Evolutionary conservation across 108 stramenopile species (phyloP), one percentile per base, ranked within the genome.

Genomic region (Skeletonema marinoi): DNA sequence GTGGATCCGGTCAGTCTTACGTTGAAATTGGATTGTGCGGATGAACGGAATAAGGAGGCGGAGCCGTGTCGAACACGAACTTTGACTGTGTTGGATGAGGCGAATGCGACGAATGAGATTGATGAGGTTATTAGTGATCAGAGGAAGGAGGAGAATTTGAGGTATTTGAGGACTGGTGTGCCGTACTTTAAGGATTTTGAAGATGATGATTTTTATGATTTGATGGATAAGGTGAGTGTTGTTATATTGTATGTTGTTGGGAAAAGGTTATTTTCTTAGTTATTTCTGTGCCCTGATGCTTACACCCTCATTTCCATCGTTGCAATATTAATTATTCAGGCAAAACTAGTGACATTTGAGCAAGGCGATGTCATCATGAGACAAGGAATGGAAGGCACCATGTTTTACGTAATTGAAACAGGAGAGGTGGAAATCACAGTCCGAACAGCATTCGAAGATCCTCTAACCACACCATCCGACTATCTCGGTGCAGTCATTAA

Each of bases 391-490:
- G 72, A 71, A 5, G 96, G 96, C 1, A 62, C 73, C 31, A 84
- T 86, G 65, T 97, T 97, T 66, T 97, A 97, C 66, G 86, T 95
- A 7, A 92, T 97, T 30, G 84, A 87, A 48, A 79, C 75, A 19
- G 96, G 96, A 31, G 86, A 90, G 68, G 94, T 97, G 7, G 91
- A 93, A 77, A 91, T 95, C 50, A 85, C 87, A 80, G 91, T 91
- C 66, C 75, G 84, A 41, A 87, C 88, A 2, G 89, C 89, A 48
- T 90, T 87, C 65, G 91, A 90, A 71, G 95, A 96, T 88, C 94
- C 94, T 10, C 79, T 93, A 19, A 89, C 89, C 0, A 88, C 89
- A 3, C 87, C 89, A 0, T 46, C 81, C 0, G 80, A 62, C 59
- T 93, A 92, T 66, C 66, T 93, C 3, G 92, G 92, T 51, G 84